Conservation (phyloP, 345 rosid species). For the Toxicodendron radicans region DNA sequence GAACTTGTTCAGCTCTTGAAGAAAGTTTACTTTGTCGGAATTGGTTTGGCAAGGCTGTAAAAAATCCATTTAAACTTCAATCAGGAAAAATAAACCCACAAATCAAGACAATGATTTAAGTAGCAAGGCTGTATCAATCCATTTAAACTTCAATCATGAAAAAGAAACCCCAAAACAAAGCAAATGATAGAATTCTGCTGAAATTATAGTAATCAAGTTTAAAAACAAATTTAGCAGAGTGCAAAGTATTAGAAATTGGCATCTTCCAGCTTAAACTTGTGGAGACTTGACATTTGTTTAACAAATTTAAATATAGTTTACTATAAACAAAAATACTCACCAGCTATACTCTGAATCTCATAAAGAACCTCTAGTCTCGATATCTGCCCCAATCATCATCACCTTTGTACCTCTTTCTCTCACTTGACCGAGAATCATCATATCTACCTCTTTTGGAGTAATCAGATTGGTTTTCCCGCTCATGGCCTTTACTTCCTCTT, state of each 20-base stretch:
- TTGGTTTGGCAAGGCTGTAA: not conserved
- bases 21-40: not conserved
- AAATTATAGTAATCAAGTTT: not conserved
- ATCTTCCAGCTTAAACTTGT: not conserved
- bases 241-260: not conserved
- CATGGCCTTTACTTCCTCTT: constrained; percentile 22
- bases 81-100: not conserved
- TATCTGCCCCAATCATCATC: constrained; percentile 24
- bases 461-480: constrained; percentile 27
- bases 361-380: constrained; percentile 5
- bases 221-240: not conserved
- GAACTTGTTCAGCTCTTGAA: not conserved
- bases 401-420: constrained; percentile 28
- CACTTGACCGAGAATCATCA: constrained; percentile 34
- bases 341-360: not conserved
- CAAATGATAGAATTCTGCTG: not conserved
- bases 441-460: constrained; percentile 32
- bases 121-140: not conserved
- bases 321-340: constrained; percentile 16
- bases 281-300: not conserved
- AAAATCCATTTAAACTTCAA: not conserved
- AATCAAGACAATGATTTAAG: no score
- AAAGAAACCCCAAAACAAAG: not conserved
- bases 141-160: not conserved
- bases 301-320: not conserved